Base-by-base conservation (phyloP, 495 filamentous ascomycete species). In the Rhizodiscina lignyota region DNA sequence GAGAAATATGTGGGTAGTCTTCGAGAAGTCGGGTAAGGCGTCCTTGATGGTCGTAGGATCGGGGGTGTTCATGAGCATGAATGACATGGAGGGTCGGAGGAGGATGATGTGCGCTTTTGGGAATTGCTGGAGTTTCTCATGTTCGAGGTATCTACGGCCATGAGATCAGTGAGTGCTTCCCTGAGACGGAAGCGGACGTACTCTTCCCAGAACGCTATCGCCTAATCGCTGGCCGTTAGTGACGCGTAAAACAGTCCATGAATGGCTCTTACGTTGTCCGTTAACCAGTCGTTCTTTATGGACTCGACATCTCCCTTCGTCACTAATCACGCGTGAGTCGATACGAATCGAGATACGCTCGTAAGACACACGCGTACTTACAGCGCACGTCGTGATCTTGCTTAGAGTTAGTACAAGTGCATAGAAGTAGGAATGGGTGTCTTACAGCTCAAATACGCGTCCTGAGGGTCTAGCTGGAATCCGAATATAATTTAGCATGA, bases 141-240 rank as follows among this genome's bases (percentile, higher is more conserved):
- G 83, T 55, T 96, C 91, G 35, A 97, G 71, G 53, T 80, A 87
- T 63, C 83, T 91, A 40, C 39, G 30, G n/a, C 34, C 2, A 6
- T 23, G 13, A 30, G 23, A 17, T 32, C 30, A 6, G 10, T 32
- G 8, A 16, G 17, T 8, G 18, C 8, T 11, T 18, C 10, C 6
- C 6, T 18, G 8, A 6, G 30, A n/a, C 21, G 10, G 24, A 15
- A 33, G 15, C 19, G 34, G 33, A 62, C 72, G 57, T 74, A 94
- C 73, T 94, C 89, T 67, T 94, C 81, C 86, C 89, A 97, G 53
- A 97, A 97, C 34, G 84, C 79, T 32, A 97, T 97, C 42, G 70
- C 76, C 78, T 83, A 40, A 30, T 20, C 33, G 20, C 33, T n/a
- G n/a, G n/a, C n/a, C n/a, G n/a, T n/a, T n/a, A n/a, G n/a, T n/a